Conservation (phyloP, 768 basidiomycete genomes). For the Pleurotus ostreatus region DNA sequence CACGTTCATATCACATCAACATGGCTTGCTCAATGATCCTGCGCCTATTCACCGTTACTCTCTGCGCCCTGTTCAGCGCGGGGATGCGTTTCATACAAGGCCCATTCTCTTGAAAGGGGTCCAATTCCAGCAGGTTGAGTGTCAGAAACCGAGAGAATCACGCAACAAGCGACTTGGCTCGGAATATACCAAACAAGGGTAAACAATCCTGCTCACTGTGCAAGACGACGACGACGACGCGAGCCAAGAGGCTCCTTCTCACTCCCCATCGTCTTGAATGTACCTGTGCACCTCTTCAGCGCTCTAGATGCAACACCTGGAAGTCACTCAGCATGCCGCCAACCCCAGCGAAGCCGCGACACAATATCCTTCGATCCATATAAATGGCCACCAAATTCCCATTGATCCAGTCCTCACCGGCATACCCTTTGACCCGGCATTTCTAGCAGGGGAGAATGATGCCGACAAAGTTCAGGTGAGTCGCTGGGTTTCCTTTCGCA, state of each 20-base stretch:
- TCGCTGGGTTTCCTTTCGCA: slow-evolving; percentile 17
- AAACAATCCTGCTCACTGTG: slow-evolving; percentile 7
- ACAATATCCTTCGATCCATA: background rate
- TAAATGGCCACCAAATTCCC: slow-evolving; percentile 59
- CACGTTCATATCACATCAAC: too few species aligned
- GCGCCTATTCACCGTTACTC: too few species aligned
- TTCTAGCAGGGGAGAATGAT: slow-evolving; percentile 27
- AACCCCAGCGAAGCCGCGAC: background rate
- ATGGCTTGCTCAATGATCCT: too few species aligned
- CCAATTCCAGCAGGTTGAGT: background rate
- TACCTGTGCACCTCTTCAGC: background rate
- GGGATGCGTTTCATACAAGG: background rate
- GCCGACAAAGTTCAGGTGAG: slow-evolving; percentile 33
- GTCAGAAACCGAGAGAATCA: background rate
- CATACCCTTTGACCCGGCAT: slow-evolving; percentile 49
- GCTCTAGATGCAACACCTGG: slow-evolving; percentile 7
- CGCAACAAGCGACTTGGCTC: slow-evolving; percentile 10
- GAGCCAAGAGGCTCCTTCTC: background rate
- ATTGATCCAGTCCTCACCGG: slow-evolving; percentile 72
- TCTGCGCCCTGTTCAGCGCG: too few species aligned
- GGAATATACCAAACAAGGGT: slow-evolving; percentile 4
- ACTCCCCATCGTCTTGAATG: slow-evolving; percentile 1
- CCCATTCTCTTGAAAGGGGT: background rate
- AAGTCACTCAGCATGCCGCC: background rate
- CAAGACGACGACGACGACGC: slow-evolving; percentile 5